A percentile compares a stretch with the other conserved stretches of the same genome.
Evolutionary conservation across 495 filamentous ascomycete species (phyloP).

Genomic region (Penicillium fimorum): DNA sequence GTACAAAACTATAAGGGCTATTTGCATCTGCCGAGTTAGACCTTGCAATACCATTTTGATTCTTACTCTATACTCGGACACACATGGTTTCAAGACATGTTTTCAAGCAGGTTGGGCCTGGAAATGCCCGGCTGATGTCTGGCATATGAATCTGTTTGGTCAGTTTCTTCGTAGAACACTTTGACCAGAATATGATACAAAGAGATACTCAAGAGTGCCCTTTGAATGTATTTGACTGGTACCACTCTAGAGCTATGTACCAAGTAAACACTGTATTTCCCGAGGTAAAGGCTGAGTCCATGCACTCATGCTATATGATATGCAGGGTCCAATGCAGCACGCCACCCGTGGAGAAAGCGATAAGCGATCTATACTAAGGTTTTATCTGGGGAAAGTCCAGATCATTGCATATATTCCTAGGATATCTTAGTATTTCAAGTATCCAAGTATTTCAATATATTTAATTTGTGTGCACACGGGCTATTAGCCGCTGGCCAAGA

Average conservation of each 20-base stretch:
- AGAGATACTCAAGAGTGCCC: neutral
- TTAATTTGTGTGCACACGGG: neutral
- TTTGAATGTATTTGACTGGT: neutral
- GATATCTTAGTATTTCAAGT: neutral
- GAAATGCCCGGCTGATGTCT: neutral
- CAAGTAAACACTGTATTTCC: conserved; percentile 4
- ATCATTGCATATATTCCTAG: neutral
- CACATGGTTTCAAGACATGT: neutral
- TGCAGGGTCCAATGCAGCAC: conserved; percentile 17
- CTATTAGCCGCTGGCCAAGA: conserved; percentile 11
- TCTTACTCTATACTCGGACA: conserved; percentile 6
- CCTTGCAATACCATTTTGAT: conserved; percentile 41
- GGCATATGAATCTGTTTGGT: neutral
- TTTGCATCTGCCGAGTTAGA: conserved; percentile 46
- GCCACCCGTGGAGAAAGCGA: conserved; percentile 14
- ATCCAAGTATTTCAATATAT: neutral
- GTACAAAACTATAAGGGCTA: conserved; percentile 49
- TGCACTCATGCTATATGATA: conserved; percentile 8
- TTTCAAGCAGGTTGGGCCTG: neutral
- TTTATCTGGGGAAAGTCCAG: neutral
- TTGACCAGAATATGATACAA: conserved; percentile 1
- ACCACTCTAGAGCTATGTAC: neutral
- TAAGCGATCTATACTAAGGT: conserved; percentile 3
- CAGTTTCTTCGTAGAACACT: conserved; percentile 2
- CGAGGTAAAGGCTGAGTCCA: neutral